Percentiles rank a stretch among this genome's conserved stretches.
Conservation (phyloP, 2,329 filamentous ascomycete species). For the Tolypocladium amazonense region DNA sequence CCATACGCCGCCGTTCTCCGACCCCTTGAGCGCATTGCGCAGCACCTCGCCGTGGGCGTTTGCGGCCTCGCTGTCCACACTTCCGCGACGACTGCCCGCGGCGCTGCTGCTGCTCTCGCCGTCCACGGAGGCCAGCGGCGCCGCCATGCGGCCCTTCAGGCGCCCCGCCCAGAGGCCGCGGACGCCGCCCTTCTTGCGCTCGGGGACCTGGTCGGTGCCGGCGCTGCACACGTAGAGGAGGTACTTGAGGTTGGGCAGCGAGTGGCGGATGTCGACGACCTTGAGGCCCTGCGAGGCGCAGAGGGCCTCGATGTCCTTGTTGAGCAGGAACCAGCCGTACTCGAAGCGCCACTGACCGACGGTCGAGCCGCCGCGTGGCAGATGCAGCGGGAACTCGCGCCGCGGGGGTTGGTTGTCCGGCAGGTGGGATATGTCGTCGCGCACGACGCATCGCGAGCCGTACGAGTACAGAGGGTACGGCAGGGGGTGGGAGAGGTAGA, state of each 20-base stretch:
- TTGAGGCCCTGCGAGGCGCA: constrained; percentile 59
- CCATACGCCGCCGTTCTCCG: not conserved
- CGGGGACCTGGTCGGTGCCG: constrained; percentile 53
- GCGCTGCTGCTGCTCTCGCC: constrained; percentile 28
- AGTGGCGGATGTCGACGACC: constrained; percentile 83
- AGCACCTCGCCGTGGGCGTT: not conserved
- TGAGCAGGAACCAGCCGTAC: constrained; percentile 91
- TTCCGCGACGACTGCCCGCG: constrained; percentile 29
- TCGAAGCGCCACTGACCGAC: constrained; percentile 83
- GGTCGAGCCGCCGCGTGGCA: constrained; percentile 46
- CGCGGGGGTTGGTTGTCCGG: constrained; percentile 37
- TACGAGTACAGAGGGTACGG: constrained; percentile 69
- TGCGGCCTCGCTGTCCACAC: constrained; percentile 26
- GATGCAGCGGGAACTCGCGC: constrained; percentile 71
- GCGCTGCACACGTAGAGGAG: constrained; percentile 82
- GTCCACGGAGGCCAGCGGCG: constrained; percentile 14
- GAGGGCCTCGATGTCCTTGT: constrained; percentile 78
- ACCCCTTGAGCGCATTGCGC: not conserved
- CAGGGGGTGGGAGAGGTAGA: constrained; percentile 68
- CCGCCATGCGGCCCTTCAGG: constrained; percentile 21
- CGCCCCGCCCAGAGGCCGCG: constrained; percentile 45
- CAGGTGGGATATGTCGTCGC: constrained; percentile 60
- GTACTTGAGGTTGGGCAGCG: constrained; percentile 88
- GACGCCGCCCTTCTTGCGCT: constrained; percentile 50
- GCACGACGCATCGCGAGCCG: constrained; percentile 64